These are phyloP conservation scores for Graphiopsis chlorocephala DNA, from an alignment of 2,329 filamentous ascomycete genomes.

Conservation along the genomic window DNA sequence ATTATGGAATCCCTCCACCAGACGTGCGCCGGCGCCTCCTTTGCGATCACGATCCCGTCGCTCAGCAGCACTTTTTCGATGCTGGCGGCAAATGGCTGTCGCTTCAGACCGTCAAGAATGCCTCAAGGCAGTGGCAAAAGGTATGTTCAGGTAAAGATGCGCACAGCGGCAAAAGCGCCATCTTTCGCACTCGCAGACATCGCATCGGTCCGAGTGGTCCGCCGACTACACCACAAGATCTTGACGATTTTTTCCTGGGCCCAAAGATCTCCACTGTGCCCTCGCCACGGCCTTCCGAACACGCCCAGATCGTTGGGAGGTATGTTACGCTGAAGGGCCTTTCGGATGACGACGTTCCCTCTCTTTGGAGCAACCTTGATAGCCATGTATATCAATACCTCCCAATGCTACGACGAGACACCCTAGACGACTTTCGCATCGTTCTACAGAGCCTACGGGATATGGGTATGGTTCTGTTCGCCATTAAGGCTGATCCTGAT, in stretches of 20 bases:
- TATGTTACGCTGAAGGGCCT: constrained; percentile 22
- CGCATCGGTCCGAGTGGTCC: background rate
- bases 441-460: constrained; percentile 18
- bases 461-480: constrained; percentile 39
- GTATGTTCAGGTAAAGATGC: background rate
- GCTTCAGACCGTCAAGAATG: background rate
- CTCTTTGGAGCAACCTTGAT: constrained; percentile 20
- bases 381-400: constrained; percentile 44
- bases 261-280: background rate
- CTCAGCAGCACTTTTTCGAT: background rate
- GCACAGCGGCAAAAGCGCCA: background rate
- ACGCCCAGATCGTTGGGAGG: constrained; percentile 11
- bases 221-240: background rate
- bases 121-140: background rate
- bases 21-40: background rate
- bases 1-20: background rate
- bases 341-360: constrained; percentile 14
- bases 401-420: constrained; percentile 33
- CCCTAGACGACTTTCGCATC: constrained; percentile 19
- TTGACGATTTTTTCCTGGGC: constrained; percentile 1
- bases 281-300: constrained; percentile 13
- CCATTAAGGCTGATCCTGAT: constrained; percentile 41
- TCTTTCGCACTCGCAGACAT: background rate
- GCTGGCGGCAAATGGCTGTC: background rate
- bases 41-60: background rate